These are phyloP conservation scores for Cymbidium sinense DNA, from an alignment of 106 monocot species.

Conservation along the genomic window DNA sequence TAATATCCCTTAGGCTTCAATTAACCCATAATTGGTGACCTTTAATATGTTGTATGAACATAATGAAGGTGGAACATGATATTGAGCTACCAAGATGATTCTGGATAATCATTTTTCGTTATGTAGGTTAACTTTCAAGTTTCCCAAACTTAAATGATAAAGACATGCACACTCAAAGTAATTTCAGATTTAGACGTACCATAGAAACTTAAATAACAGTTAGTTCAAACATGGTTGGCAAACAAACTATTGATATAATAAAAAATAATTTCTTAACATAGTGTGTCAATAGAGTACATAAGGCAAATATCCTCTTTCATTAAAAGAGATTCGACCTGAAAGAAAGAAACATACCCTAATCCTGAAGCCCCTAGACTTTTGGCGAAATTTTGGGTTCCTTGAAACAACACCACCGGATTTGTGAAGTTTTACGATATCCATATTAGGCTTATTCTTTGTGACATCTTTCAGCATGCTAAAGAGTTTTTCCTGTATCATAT, in stretches of 20 bases:
- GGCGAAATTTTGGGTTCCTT: slow-evolving; percentile 72
- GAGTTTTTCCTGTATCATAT: slow-evolving; percentile 65
- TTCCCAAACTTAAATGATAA: background rate
- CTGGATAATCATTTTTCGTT: background rate
- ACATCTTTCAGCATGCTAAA: slow-evolving; percentile 91
- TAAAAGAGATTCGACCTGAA: background rate
- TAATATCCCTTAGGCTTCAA: too few species aligned
- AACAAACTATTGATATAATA: background rate
- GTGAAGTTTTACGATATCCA: slow-evolving; percentile 94
- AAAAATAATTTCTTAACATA: background rate
- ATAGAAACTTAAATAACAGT: background rate
- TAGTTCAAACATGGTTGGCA: background rate
- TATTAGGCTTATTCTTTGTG: slow-evolving; percentile 53
- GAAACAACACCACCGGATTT: slow-evolving; percentile 95
- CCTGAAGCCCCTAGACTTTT: slow-evolving; percentile 56
- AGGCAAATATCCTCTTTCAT: slow-evolving; percentile 4
- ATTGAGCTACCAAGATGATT: background rate
- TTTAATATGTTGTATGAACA: too few species aligned
- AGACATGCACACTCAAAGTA: background rate
- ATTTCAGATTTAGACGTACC: background rate
- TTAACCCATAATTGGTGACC: too few species aligned
- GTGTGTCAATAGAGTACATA: background rate
- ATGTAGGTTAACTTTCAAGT: background rate
- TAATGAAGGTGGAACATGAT: too few species aligned
- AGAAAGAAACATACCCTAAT: slow-evolving; percentile 52